Evolutionary conservation across 2,329 filamentous ascomycete species (phyloP).

Genomic region (Achaetomium macrosporum): DNA sequence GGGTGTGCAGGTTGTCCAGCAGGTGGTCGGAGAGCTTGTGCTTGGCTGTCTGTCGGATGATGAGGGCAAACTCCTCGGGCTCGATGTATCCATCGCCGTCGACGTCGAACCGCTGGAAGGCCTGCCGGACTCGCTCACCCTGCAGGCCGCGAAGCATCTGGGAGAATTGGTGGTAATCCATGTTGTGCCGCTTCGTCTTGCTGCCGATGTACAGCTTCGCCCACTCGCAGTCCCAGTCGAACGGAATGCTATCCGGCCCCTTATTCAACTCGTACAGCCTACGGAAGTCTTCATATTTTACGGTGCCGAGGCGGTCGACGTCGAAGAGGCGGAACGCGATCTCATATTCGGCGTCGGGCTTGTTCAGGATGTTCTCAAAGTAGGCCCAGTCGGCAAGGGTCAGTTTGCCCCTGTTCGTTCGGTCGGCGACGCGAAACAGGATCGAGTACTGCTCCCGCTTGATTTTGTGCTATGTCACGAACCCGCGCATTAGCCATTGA

Average conservation of each 20-base stretch:
- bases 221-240: slow-evolving; percentile 98
- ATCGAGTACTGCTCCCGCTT: slow-evolving; percentile 91
- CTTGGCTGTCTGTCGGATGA: slow-evolving; percentile 84
- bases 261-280: slow-evolving; percentile 83
- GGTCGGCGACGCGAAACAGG: slow-evolving; percentile 87
- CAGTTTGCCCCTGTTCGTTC: slow-evolving; percentile 65
- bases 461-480: slow-evolving; percentile 76
- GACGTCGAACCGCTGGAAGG: slow-evolving; percentile 86
- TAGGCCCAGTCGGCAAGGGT: slow-evolving; percentile 81
- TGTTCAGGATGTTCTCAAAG: slow-evolving; percentile 89
- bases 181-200: slow-evolving; percentile 78
- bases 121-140: slow-evolving; percentile 91
- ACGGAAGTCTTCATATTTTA: slow-evolving; percentile 87
- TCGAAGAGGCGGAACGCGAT: slow-evolving; percentile 98
- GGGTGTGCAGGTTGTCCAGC: slow-evolving; percentile 79
- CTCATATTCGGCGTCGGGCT: slow-evolving; percentile 97
- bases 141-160: slow-evolving; percentile 97
- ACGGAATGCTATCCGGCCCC: slow-evolving; percentile 76
- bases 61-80: slow-evolving; percentile 91
- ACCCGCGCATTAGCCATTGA: background rate
- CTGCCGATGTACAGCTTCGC: slow-evolving; percentile 88
- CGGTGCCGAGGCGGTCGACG: slow-evolving; percentile 70
- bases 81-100: slow-evolving; percentile 93
- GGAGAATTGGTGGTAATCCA: slow-evolving; percentile 94
- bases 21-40: slow-evolving; percentile 98